phyloP scores from a whole-genome alignment of 2,329 filamentous ascomycete species.

The Furcasterigmium sp. region DNA sequence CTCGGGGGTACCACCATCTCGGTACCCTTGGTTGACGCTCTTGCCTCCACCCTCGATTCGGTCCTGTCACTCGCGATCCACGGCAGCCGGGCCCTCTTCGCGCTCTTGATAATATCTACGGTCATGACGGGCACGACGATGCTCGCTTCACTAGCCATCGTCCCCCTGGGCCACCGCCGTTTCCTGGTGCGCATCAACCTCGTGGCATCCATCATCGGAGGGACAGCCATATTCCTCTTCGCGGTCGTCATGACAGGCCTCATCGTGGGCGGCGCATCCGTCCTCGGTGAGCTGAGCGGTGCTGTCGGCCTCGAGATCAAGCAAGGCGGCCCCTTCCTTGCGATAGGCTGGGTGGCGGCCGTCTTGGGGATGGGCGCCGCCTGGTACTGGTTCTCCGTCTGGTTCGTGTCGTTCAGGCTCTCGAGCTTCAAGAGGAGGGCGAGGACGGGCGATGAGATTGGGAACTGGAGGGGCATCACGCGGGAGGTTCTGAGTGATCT shows the following conservation, averaged over 20 bases:
- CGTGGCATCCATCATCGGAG: slow-evolving; percentile 7
- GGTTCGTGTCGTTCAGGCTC: slow-evolving; percentile 17
- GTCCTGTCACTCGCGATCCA: slow-evolving; percentile 10
- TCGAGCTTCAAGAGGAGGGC: slow-evolving; percentile 13
- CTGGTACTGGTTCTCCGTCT: slow-evolving; percentile 15
- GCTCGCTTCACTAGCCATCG: slow-evolving; percentile 11
- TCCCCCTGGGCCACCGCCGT: slow-evolving; percentile 9
- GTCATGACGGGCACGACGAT: slow-evolving; percentile 9
- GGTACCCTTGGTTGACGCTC: slow-evolving; percentile 13
- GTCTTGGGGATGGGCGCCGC: slow-evolving; percentile 7
- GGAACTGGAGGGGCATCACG: slow-evolving; percentile 16
- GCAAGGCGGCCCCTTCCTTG: slow-evolving; percentile 11
- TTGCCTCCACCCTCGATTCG: slow-evolving; percentile 10
- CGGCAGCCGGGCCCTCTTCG: slow-evolving; percentile 12
- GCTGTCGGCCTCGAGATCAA: slow-evolving; percentile 11
- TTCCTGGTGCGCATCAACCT: slow-evolving; percentile 9
- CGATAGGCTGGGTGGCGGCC: slow-evolving; percentile 13
- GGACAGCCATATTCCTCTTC: slow-evolving; percentile 6
- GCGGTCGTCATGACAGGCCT: slow-evolving; percentile 11
- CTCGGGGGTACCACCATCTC: slow-evolving; percentile 15
- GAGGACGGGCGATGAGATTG: slow-evolving; percentile 13
- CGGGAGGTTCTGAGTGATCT: slow-evolving; percentile 14
- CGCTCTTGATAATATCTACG: slow-evolving; percentile 13
- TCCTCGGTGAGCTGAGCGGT: slow-evolving; percentile 4
- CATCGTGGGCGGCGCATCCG: slow-evolving; percentile 6